Evolutionary conservation across 2,329 filamentous ascomycete species (phyloP), one percentile per base, ranked within the genome.

Genomic region (Penicillium expansum): DNA sequence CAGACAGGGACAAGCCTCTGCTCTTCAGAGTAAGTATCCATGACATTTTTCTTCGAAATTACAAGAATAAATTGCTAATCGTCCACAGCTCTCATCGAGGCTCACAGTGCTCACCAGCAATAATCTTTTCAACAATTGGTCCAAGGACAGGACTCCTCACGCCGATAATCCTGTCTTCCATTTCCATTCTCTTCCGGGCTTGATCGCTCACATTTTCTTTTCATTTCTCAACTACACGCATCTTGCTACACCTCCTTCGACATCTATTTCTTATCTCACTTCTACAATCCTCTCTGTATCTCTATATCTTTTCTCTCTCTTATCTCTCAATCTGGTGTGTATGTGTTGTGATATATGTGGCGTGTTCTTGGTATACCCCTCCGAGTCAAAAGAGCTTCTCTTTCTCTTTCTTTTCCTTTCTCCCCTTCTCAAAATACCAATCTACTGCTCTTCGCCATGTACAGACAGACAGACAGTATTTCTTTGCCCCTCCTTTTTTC

Each of bases 1-100:
- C 55, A 75, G 76, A 56, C 76, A 79, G 63, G 80, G 80, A 44
- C 83, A 85, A 68, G 72, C 74, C 35, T 76, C 79, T 62, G 76
- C 82, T 49, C 70, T 85, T 49, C 76, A 76, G 59, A 75, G 80
- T 82, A 74, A 76, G 78, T 71, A 11, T 48, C n/a, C 20, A 13
- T 45, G 16, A 24, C 41, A 37, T 18, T 13, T 9, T 13, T 24
- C 29, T 11, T 16, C 29, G 20, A 56, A 52, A 41, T n/a, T 16
- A 2, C 5, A 8, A 44, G 44, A 41, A 59, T 60, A 52, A 59
- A 56, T 50, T 30, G 6, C 47, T 67, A 54, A 64, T 52, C 7
- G 41, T 50, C 3, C 7, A 35, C 57, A 79, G 76, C 75, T 59
- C 74, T 79, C 59, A 62, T 76, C 64, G 67, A 77, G 54, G 76